Base-by-base conservation (phyloP, 345 rosid genomes). In the Trapa bicornis region DNA sequence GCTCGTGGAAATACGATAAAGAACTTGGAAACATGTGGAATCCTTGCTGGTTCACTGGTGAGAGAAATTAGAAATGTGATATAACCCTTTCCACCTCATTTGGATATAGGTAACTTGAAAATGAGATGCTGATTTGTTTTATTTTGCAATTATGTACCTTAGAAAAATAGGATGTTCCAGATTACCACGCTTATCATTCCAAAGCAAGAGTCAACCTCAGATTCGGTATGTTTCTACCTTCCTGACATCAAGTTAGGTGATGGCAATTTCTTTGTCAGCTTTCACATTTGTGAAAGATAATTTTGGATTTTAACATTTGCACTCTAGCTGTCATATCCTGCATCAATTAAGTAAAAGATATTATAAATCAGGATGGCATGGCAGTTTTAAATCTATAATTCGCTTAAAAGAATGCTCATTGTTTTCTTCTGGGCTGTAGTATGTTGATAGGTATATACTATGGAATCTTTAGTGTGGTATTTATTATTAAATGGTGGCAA, bases 141-240 rank as follows among this genome's bases (percentile, higher is more conserved):
- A 50, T 37, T 75, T 74, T 35, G 61, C 8, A 45, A 47, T 68
- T 38, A 22, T 22, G 29, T 33, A 14, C 47, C 72, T 80, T 62
- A 94, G 99, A 91, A 87, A 89, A 89, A 94, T 80, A 89, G 86
- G 83, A 93, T 87, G 61, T 94, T 94, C 79, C 91, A 94, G 65
- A 87, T 94, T 72, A 94, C 95, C 29, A 86, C 88, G 2, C 99
- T 94, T 73, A 91, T 91, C 70, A 76, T 94, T 71, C 99, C 97
- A 57, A 94, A 94, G 90, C 99, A 94, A 78, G 97, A 94, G 78
- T 85, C 97, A 43, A 94, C 99, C 65, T 89, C 97, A 52, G 99
- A 94, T 86, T 84, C 89, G 74, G 99, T 91, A 89, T 11, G 61
- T 37, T 32, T 61, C 61, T 56, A 7, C 65, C 22, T 47, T 1